Evolutionary conservation across 192 early-diverging fungal species (phyloP), one percentile per base, ranked within the genome.

Genomic region (Radiomyces spectabilis): DNA sequence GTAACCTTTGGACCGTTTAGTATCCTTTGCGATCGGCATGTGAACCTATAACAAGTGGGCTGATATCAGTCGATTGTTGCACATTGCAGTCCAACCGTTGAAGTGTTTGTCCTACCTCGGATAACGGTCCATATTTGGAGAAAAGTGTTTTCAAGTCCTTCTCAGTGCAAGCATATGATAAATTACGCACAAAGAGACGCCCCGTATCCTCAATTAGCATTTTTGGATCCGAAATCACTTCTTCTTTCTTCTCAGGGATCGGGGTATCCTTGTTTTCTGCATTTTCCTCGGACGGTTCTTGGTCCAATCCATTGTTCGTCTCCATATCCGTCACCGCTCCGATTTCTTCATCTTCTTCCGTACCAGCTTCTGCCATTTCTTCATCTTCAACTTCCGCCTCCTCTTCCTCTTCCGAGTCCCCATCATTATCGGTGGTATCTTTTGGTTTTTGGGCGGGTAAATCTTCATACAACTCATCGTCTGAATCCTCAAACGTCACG

Each of bases 1-100:
- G 53, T 86, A 94, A 5, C 96, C 96, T 68, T 93, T 92, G 58
- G 93, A 84, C 55, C 88, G 82, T 63, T 95, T 94, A 41, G 94
- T 92, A 53, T 91, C 86, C 61, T 83, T 88, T 41, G 85, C 83
- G 45, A 99, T 89, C 15, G 96, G 94, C 71, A 99, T 87, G 70
- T 99, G 94, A 34, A 92, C 81, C 75, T 81, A 38, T 10, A 35
- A 63, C 10, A 59, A 48, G 29, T n/a, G n/a, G n/a, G n/a, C n/a
- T n/a, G n/a, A n/a, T 22, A 59, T 21, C 26, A 34, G 9, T 46
- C 24, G 26, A 13, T 9, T 34, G 34, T 8, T 30, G 9, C 25
- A 8, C 60, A 21, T 26, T 10, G 43, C n/a, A n/a, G n/a, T 40
- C 2, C 51, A 51, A 25, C 24, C 24, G 51, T 32, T 22, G 2